Evolutionary conservation across 306 rosid genomes (phyloP).

Genomic region (Glycine soja): DNA sequence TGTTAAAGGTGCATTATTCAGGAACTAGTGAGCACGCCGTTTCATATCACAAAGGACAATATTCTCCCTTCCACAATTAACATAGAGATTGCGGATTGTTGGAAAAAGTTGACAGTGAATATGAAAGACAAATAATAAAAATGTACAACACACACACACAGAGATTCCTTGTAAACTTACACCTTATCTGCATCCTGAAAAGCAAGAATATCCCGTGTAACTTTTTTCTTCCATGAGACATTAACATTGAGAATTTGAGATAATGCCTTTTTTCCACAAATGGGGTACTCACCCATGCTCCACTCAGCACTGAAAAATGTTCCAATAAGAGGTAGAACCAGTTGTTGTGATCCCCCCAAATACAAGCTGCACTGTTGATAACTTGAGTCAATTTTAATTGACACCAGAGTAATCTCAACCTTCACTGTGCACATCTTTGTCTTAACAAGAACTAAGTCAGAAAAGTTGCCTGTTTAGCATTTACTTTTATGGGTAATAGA

Average conservation of each 20-base stretch:
- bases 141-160: not conserved
- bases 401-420: conserved; percentile 35
- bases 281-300: conserved; percentile 44
- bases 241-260: conserved; percentile 6
- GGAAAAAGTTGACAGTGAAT: conserved; percentile 26
- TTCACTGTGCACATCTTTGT: conserved; percentile 33
- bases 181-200: conserved; percentile 37
- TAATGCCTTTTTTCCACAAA: conserved; percentile 42
- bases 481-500: conserved; percentile 38
- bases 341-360: conserved; percentile 26
- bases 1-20: not conserved
- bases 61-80: conserved; percentile 20
- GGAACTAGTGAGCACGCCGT: not conserved
- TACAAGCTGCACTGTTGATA: conserved; percentile 27
- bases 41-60: conserved; percentile 15
- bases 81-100: not conserved
- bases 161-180: conserved; percentile 7
- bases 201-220: conserved; percentile 10
- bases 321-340: conserved; percentile 10
- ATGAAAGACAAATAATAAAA: conserved; percentile 15
- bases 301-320: conserved; percentile 42
- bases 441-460: conserved; percentile 39
- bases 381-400: conserved; percentile 30
- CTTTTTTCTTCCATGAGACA: conserved; percentile 30
- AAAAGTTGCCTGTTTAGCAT: conserved; percentile 30